Base-by-base conservation (phyloP, 345 rosid genomes). In the Barbarea vulgaris region DNA sequence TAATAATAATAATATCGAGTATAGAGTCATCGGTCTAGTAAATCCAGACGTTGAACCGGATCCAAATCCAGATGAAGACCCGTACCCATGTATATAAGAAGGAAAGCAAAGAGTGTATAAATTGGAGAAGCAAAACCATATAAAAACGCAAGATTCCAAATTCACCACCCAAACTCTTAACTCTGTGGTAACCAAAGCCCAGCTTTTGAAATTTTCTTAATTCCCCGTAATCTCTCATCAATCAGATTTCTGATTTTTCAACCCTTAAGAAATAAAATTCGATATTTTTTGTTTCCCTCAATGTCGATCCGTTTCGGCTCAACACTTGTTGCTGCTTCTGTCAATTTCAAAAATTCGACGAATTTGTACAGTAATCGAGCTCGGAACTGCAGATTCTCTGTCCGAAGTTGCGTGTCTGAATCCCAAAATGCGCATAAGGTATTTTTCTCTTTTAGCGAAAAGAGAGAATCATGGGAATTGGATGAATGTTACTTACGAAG, bases 361-460 rank as follows among this genome's bases (percentile, higher is more conserved):
- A 79, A 52, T 30, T 54, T 69, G 7, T 55, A 63, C 21, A 78
- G 27, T 55, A 42, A 60, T 41, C 78, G 76, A 70, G 9, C 70
- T 33, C 77, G 79, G 39, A 85, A 15, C 75, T 78, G 81, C 84
- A 87, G 76, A 14, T 81, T 85, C 74, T 78, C 85, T 4, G 79
- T 86, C 67, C 83, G 69, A 51, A 78, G 70, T 72, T 81, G 81
- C 72, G 57, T 73, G 21, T 60, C 76, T 9, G 72, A 70, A 51
- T 79, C 83, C 27, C 78, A 41, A 63, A 66, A 83, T 47, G 74
- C 91, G 12, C 85, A 70, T 15, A 83, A 85, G 91, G 91, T 90
- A 72, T 18, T 50, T 27, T 18, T 64, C 51, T 70, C 67, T 74
- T 47, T 55, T 79, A 77, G 31, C 67, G 15, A 13, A 19, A 68